Base-by-base conservation (phyloP, 257 asterid species). In the Plantago ovata region DNA sequence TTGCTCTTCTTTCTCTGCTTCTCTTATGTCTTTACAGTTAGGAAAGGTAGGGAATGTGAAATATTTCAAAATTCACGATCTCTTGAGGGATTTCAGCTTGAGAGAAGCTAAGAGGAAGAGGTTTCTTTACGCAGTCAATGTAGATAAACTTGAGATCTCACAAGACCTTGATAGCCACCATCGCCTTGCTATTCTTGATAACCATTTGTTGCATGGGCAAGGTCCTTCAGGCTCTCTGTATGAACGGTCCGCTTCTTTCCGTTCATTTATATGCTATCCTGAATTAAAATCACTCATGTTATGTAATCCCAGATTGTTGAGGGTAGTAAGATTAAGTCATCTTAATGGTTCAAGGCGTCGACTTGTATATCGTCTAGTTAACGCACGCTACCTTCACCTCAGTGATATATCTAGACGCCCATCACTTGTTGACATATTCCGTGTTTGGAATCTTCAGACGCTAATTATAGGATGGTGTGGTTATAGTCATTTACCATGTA, bases 361-460 rank as follows among this genome's bases (percentile, higher is more conserved):
- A 18, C 36, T 36, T 13, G 18, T 1, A n/a, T n/a, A n/a, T n/a
- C n/a, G 21, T 10, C 43, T 62, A 38, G 51, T 62, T 22, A 62
- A 62, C 52, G 38, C 40, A 3, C 51, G 67, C 6, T 49, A 48
- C 10, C 58, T 61, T 38, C 7, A 4, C 4, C 1, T 61, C 3
- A 2, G 19, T 10, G n/a, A 12, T 10, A 9, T 2, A 13, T 48
- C 18, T 6, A 11, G 18, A 46, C 22, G 40, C 33, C 20, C 20
- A 7, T 3, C 11, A 38, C 19, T 15, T 4, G 10, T 13, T 36
- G 13, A 43, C 19, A n/a, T 48, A 0, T n/a, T 3, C 58, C 58
- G 3, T 24, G 42, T 62, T 8, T 62, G 67, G 67, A 62, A 62
- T 50, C 67, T 62, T 3, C 60, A 62, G 21, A 62, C 60, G 8